Evolutionary conservation across 768 basidiomycete genomes (phyloP), one percentile per base, ranked within the genome.

Genomic region (Lactarius tabidus): DNA sequence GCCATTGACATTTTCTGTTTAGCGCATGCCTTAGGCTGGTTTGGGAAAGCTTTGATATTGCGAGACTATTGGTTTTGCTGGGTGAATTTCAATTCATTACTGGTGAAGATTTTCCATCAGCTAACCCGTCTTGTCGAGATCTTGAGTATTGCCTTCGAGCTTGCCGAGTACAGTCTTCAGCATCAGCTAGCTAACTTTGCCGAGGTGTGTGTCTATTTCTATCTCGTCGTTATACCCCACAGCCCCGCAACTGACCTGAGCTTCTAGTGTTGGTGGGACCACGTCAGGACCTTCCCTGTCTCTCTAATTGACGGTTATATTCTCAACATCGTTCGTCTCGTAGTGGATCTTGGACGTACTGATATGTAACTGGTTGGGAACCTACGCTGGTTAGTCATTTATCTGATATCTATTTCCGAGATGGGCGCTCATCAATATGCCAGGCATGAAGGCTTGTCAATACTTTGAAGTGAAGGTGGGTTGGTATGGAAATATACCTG

Each of bases 31-130:
- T 73, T 94, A 56, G 92, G 92, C 6, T 95, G 92, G 92, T 94
- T 92, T 73, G 91, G 92, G 51, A 95, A 95, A 75, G 92, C 93
- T 4, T 83, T 94, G 81, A 88, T 95, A 70, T 75, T 95, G 72
- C 85, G 93, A 28, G 93, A 95, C 72, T 94, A 95, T 72, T 94
- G 92, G 92, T 94, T 93, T 72, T 94, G 93, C 72, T 94, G 93
- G 91, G 91, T 92, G 71, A 64, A 79, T 75, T 41, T 64, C 45
- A 51, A 59, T 56, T 66, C 54, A 43, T 59, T n/a, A 12, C 23
- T 31, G 35, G 26, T 62, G 33, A 41, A 26, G 17, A 53, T 54
- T 57, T 55, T 20, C 33, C 62, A 54, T 70, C 36, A 69, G 57
- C 54, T 60, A 56, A 65, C 67, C 69, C 57, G 67, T 66, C 43